phyloP scores from a whole-genome alignment of 176 grass and related monocot genomes.

The Musa acuminata region DNA sequence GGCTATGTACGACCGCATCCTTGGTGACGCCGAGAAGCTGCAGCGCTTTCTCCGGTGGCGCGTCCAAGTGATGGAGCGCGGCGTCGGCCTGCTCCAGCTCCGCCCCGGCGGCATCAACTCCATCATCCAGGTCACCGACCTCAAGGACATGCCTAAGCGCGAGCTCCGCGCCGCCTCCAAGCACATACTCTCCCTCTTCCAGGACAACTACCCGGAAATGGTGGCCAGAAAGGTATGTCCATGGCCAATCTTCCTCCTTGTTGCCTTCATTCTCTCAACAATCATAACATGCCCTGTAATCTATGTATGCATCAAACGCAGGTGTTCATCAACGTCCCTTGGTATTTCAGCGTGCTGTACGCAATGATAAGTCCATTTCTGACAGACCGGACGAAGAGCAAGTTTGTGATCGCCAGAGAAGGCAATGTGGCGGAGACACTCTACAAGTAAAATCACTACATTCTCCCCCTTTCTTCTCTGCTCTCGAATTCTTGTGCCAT shows the following conservation, averaged over 20 bases:
- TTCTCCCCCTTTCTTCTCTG: neutral
- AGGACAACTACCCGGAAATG: conserved; percentile 98
- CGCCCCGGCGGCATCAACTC: conserved; percentile 76
- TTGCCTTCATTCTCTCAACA: neutral
- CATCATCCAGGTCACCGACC: conserved; percentile 91
- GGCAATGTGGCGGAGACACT: conserved; percentile 93
- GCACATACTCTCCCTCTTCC: conserved; percentile 87
- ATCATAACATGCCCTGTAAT: neutral
- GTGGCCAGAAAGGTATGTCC: conserved; percentile 70
- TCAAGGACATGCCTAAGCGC: conserved; percentile 90
- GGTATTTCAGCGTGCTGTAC: conserved; percentile 94
- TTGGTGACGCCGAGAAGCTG: conserved; percentile 72
- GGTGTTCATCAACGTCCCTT: conserved; percentile 95
- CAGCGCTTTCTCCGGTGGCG: conserved; percentile 78
- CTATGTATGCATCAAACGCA: neutral
- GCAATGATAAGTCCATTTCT: conserved; percentile 85
- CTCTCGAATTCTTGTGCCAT: too few relatives aligned
- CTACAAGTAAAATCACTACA: conserved; percentile 41
- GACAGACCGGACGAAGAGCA: conserved; percentile 96
- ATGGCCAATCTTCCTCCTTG: neutral
- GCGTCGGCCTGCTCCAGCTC: conserved; percentile 65
- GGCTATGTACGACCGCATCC: conserved; percentile 66
- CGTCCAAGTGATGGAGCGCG: conserved; percentile 92
- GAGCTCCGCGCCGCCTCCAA: conserved; percentile 84
- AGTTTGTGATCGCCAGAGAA: conserved; percentile 90